Percentiles rank a stretch among this genome's conserved stretches.
Evolutionary conservation across 75 land plant species (phyloP).

Genomic region (Sequoiadendron giganteum): DNA sequence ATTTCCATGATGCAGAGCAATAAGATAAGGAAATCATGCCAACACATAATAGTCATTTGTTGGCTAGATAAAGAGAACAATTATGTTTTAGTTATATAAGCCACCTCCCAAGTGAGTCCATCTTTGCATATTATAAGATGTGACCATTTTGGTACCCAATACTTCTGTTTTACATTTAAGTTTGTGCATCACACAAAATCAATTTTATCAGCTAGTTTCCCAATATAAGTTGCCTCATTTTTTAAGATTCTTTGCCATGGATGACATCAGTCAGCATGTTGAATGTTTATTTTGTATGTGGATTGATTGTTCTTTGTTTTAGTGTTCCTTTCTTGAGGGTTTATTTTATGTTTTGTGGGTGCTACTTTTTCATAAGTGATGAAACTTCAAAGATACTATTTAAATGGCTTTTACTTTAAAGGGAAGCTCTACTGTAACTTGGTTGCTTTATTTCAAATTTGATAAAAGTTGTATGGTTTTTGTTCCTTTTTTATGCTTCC

Average conservation of each 20-base stretch:
- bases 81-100: background rate
- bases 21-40: background rate
- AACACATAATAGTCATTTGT: background rate
- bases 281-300: background rate
- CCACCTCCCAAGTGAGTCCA: background rate
- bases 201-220: background rate
- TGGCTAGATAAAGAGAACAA: background rate
- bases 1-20: background rate
- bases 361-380: background rate
- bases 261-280: background rate
- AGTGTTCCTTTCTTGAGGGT: background rate
- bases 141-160: background rate
- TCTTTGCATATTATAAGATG: background rate
- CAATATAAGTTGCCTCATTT: no score
- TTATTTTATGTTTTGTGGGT: background rate
- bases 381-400: background rate
- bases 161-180: background rate
- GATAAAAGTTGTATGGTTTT: background rate
- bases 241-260: background rate
- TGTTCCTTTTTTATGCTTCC: background rate
- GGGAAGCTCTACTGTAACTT: background rate
- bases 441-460: background rate
- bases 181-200: background rate
- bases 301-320: background rate
- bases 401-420: background rate